Evolutionary conservation across 2,329 filamentous ascomycete species (phyloP), one percentile per base, ranked within the genome.

Genomic region (Stachybotrys chartarum): DNA sequence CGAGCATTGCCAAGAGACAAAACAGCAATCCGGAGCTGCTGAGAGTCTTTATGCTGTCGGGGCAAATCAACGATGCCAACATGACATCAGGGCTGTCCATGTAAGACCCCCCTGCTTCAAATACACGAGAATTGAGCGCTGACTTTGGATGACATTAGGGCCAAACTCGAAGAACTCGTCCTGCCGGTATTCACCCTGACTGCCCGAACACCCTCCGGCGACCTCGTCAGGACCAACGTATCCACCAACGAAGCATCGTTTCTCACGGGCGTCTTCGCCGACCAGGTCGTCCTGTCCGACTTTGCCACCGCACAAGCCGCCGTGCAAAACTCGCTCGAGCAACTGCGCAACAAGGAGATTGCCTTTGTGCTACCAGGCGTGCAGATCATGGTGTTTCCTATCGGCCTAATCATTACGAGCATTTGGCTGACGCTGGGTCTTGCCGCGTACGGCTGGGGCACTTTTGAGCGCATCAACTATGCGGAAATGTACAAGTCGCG

Each of bases 161-260:
- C 77, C 32, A 70, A 79, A 39, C 73, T 89, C 30, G 81, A 89
- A 68, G 75, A 77, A 6, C 73, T 88, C 45, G 78, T 91, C 59
- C 82, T 87, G 67, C 88, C 88, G 7, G 76, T 75, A n/a, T 81
- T 91, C 56, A 84, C 83, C 16, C 79, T 91, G 50, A 79, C 80
- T 12, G 87, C 79, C n/a, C 74, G 70, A 46, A 81, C 79, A 61
- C 54, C 74, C 31, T 68, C 70, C 14, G 83, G 82, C 58, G 66
- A 75, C 62, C 68, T 71, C 1, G 75, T 89, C 56, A 79, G 73
- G 63, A 86, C 86, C 52, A 84, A 82, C 39, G 81, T 91, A 52
- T 86, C 86, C 10, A 79, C 82, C 57, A 85, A 86, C 69, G 85
- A 90, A 67, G 86, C 87, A 16, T 79, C 82, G 7, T 91, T 91